phyloP scores from a whole-genome alignment of 1,284 basidiomycete genomes.

The Ganoderma lingzhi region DNA sequence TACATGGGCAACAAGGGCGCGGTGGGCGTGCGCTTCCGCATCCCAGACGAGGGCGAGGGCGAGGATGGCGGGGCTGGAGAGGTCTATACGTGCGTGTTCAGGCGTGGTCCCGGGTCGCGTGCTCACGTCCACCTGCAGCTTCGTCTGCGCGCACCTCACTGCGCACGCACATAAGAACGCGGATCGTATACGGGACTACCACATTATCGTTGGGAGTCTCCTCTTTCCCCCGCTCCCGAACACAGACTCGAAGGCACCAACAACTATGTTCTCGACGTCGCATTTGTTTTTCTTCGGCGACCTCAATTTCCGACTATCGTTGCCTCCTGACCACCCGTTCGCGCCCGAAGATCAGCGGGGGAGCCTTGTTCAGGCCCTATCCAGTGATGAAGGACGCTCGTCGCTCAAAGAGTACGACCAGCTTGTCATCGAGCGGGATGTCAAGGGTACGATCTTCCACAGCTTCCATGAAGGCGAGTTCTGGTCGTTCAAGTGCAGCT shows the following conservation, averaged over 20 bases:
- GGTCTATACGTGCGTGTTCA: slow-evolving; percentile 76
- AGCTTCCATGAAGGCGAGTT: slow-evolving; percentile 86
- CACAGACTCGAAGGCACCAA: slow-evolving; percentile 47
- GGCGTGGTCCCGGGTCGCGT: background rate
- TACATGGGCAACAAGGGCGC: slow-evolving; percentile 98
- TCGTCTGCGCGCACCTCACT: slow-evolving; percentile 92
- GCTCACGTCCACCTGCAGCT: slow-evolving; percentile 57
- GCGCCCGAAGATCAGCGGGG: slow-evolving; percentile 40
- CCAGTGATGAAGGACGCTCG: slow-evolving; percentile 64
- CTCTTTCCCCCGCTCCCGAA: slow-evolving; percentile 73
- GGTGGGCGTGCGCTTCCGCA: slow-evolving; percentile 87
- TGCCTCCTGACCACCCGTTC: slow-evolving; percentile 60
- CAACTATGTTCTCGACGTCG: slow-evolving; percentile 82
- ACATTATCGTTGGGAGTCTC: slow-evolving; percentile 83
- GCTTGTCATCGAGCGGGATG: slow-evolving; percentile 65
- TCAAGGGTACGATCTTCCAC: slow-evolving; percentile 70
- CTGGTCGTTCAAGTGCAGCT: slow-evolving; percentile 88
- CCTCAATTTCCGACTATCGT: slow-evolving; percentile 85
- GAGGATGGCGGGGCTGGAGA: slow-evolving; percentile 69
- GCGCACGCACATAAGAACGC: slow-evolving; percentile 82
- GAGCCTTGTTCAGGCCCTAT: slow-evolving; percentile 51
- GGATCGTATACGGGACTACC: slow-evolving; percentile 83
- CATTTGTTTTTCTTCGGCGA: slow-evolving; percentile 91
- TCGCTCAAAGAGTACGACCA: slow-evolving; percentile 83
- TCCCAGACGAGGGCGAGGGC: slow-evolving; percentile 49